phyloP scores from a whole-genome alignment of 2,329 filamentous ascomycete species.

The Ceratocystiopsis sp. region DNA sequence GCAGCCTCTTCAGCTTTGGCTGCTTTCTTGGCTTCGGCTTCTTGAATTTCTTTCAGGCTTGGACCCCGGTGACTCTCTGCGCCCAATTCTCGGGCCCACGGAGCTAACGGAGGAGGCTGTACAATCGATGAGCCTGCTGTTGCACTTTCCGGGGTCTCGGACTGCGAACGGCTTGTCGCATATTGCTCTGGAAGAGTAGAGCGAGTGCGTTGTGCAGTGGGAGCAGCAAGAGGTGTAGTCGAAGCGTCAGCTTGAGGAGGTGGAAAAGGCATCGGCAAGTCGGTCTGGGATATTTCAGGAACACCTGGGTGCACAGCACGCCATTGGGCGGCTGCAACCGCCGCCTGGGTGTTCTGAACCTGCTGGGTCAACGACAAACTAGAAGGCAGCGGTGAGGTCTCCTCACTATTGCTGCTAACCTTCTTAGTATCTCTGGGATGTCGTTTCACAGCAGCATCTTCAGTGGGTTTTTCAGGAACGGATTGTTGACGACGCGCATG shows the following conservation, averaged over 20 bases:
- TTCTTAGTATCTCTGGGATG: slow-evolving; percentile 5
- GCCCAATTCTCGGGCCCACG: slow-evolving; percentile 82
- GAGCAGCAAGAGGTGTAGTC: slow-evolving; percentile 67
- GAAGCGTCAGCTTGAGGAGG: slow-evolving; percentile 46
- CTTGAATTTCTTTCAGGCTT: slow-evolving; percentile 91
- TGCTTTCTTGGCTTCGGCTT: slow-evolving; percentile 82
- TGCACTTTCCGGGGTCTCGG: slow-evolving; percentile 50
- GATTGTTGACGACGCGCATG: too few species aligned
- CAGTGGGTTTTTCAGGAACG: neutral
- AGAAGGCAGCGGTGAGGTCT: slow-evolving; percentile 17
- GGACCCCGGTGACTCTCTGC: slow-evolving; percentile 59
- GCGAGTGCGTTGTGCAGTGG: slow-evolving; percentile 68
- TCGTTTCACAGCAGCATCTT: slow-evolving; percentile 2
- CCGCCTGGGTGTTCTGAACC: slow-evolving; percentile 56
- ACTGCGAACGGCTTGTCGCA: slow-evolving; percentile 45
- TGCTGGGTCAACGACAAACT: slow-evolving; percentile 67
- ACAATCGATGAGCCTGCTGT: slow-evolving; percentile 15
- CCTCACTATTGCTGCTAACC: slow-evolving; percentile 7
- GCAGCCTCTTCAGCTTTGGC: slow-evolving; percentile 75
- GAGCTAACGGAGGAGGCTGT: slow-evolving; percentile 58
- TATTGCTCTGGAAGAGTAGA: slow-evolving; percentile 69
- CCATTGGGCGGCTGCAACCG: slow-evolving; percentile 20
- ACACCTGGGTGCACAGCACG: neutral
- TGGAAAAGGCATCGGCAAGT: slow-evolving; percentile 61
- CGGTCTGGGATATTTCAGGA: slow-evolving; percentile 27